Percentiles rank a stretch among this genome's conserved stretches.
phyloP scores from a whole-genome alignment of 768 basidiomycete species.

The Collybiopsis luxurians region DNA sequence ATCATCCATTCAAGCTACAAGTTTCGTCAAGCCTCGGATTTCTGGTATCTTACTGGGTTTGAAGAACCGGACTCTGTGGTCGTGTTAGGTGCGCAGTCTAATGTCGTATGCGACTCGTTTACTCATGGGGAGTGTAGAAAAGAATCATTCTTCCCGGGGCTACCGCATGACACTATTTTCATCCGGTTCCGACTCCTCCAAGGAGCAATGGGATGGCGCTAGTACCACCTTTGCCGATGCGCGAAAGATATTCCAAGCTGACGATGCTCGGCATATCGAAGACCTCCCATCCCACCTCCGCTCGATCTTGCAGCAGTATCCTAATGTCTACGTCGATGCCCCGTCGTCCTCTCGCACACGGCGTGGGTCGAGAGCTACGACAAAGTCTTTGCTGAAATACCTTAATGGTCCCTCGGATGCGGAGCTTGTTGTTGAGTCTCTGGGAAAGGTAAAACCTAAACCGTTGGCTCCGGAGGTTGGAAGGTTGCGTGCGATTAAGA shows the following conservation, averaged over 20 bases:
- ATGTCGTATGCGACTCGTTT: not conserved
- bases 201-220: constrained; percentile 94
- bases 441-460: constrained; percentile 42
- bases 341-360: constrained; percentile 29
- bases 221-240: constrained; percentile 71
- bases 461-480: constrained; percentile 71
- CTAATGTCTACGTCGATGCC: constrained; percentile 52
- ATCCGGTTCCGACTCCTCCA: constrained; percentile 64
- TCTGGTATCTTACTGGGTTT: constrained; percentile 96
- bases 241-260: constrained; percentile 69
- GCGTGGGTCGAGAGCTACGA: constrained; percentile 33
- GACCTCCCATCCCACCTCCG: constrained; percentile 58
- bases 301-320: constrained; percentile 44
- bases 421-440: constrained; percentile 56
- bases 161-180: constrained; percentile 89
- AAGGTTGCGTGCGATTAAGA: constrained; percentile 75
- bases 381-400: constrained; percentile 58
- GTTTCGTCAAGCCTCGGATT: constrained; percentile 88
- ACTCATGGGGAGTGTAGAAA: constrained; percentile 47
- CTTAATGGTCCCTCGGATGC: constrained; percentile 33
- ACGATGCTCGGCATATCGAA: constrained; percentile 62
- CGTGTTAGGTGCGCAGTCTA: constrained; percentile 58
- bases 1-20: constrained; percentile 66
- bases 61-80: constrained; percentile 91
- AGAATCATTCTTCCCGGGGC: constrained; percentile 64